Percentiles rank a stretch among this genome's conserved stretches.
Evolutionary conservation across 1,284 basidiomycete species (phyloP).

Genomic region (Cryptococcus maquisensis): DNA sequence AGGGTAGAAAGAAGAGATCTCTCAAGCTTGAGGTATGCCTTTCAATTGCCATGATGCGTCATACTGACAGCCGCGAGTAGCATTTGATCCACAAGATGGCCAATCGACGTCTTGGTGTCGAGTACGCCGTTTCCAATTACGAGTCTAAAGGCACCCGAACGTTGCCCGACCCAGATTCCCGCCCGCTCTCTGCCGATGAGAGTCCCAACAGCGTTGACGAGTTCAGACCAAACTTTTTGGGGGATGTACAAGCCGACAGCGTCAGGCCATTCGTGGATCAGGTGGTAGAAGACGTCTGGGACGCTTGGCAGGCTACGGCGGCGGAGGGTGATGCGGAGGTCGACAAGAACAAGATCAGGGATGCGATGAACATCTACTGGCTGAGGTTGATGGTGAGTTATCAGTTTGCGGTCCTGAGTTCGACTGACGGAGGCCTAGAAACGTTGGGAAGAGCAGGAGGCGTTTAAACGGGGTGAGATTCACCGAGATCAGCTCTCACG

Average conservation of each 20-base stretch:
- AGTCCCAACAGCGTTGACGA: constrained; percentile 36
- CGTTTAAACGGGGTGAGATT: constrained; percentile 37
- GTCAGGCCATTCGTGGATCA: constrained; percentile 38
- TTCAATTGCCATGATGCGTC: background rate
- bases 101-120: constrained; percentile 43
- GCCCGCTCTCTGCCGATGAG: constrained; percentile 22
- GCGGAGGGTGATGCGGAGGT: constrained; percentile 26
- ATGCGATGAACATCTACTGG: constrained; percentile 44
- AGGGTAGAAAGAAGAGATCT: constrained; percentile 32
- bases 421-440: constrained; percentile 16
- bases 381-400: constrained; percentile 30
- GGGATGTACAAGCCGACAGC: constrained; percentile 15
- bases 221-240: constrained; percentile 39
- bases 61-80: constrained; percentile 14
- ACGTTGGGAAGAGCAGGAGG: constrained; percentile 40
- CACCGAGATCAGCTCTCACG: constrained; percentile 44
- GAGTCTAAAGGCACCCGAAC: constrained; percentile 31
- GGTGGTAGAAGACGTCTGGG: constrained; percentile 31
- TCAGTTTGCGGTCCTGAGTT: background rate
- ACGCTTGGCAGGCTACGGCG: constrained; percentile 23
- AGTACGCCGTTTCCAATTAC: constrained; percentile 36
- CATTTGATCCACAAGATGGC: constrained; percentile 46
- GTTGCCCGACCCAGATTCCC: constrained; percentile 30
- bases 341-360: constrained; percentile 27
- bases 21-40: constrained; percentile 41